A percentile compares a stretch with the other conserved stretches of the same genome.
Evolutionary conservation across 345 rosid genomes (phyloP).

Genomic region (Sonneratia caseolaris): DNA sequence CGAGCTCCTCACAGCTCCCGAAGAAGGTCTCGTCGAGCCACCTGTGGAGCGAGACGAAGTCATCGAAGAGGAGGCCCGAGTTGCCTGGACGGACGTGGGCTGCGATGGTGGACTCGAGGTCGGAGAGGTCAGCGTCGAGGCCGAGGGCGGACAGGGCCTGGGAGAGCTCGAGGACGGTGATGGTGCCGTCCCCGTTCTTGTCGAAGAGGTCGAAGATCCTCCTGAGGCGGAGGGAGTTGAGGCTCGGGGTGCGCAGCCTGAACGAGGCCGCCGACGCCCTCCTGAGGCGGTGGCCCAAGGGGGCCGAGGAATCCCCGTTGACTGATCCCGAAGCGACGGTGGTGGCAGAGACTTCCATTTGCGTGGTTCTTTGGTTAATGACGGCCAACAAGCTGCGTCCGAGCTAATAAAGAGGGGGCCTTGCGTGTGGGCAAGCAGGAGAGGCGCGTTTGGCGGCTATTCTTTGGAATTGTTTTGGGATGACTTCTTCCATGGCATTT

Average conservation of each 20-base stretch:
- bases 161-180: slow-evolving; percentile 50
- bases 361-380: not conserved
- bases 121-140: slow-evolving; percentile 48
- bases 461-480: too few relatives aligned
- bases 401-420: not conserved
- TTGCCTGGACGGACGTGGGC: slow-evolving; percentile 46
- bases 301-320: not conserved
- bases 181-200: slow-evolving; percentile 66
- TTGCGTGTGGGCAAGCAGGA: too few relatives aligned
- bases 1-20: slow-evolving; percentile 12
- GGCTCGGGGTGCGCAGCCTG: slow-evolving; percentile 46
- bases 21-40: slow-evolving; percentile 44
- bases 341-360: not conserved
- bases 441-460: too few relatives aligned
- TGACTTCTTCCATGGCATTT: too few relatives aligned
- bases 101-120: slow-evolving; percentile 45
- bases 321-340: not conserved
- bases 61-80: slow-evolving; percentile 49
- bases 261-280: slow-evolving; percentile 33
- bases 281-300: slow-evolving; percentile 10
- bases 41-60: slow-evolving; percentile 51
- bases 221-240: slow-evolving; percentile 60
- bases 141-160: slow-evolving; percentile 57
- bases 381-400: not conserved
- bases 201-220: slow-evolving; percentile 75